Evolutionary conservation across 345 rosid genomes (phyloP), one percentile per base, ranked within the genome.

Genomic region (Gossypium herbaceum): DNA sequence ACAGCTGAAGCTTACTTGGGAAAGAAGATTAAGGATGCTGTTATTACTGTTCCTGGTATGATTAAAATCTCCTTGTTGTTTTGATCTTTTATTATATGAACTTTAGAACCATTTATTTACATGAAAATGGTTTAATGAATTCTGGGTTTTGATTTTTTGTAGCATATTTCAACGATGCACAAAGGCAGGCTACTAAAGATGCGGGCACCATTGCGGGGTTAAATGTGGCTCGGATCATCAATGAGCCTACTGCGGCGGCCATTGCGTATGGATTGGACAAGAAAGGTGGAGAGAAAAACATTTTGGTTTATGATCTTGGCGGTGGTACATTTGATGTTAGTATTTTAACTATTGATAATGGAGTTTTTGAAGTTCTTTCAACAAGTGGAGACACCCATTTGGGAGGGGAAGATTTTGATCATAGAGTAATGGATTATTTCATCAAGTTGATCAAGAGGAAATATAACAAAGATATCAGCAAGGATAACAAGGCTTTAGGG

Each of bases 171-270:
- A 84, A 81, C 70, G 87, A 84, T 73, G 87, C 87, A 41, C 86
- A 84, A 69, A 84, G 86, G 81, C 86, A 84, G 70, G 86, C 86
- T n/a, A 84, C 86, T 13, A 84, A 84, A 81, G 86, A 84, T 59
- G 84, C 86, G 47, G 86, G 86, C 73, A 71, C 80, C 51, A 84
- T 84, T 67, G 81, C 86, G 34, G 86, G 86, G 55, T 83, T 84
- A 44, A 84, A 84, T 57, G 86, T 84, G 77, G 87, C 84, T 13
- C 79, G 87, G 74, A 84, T 84, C 68, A 84, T 84, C 68, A 84
- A 84, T 55, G 87, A 84, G 68, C 87, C 87, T 22, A 84, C 87
- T 7, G 85, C 87, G 1, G 87, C 87, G 39, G 87, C 87, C 24
- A 79, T 84, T 17, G 84, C 87, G n/a, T 84, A 84, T 75, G 87